A percentile compares a stretch with the other conserved stretches of the same genome.
phyloP scores from a whole-genome alignment of 805 yeast species.

The Wickerhamomyces alni region DNA sequence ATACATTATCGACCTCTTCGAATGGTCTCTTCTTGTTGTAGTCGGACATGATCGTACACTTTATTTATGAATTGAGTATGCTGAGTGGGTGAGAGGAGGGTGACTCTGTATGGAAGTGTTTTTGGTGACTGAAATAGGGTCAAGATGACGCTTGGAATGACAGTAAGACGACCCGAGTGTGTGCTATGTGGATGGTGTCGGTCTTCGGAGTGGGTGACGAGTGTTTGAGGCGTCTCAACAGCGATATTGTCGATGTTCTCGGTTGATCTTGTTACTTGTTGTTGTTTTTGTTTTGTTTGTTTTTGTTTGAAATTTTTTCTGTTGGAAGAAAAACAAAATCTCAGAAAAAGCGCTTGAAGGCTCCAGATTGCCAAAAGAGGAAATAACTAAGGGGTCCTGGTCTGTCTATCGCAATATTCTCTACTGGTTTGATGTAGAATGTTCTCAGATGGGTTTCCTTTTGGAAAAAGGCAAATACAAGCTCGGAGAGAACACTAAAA shows the following conservation, averaged over 20 bases:
- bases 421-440: no score
- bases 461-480: neutral
- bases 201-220: no score
- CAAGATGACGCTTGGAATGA: no score
- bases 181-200: no score
- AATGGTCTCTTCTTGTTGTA: conserved; percentile 13
- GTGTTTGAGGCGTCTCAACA: neutral
- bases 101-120: no score
- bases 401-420: no score
- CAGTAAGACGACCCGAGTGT: no score
- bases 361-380: neutral
- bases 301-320: neutral
- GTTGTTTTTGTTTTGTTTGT: neutral
- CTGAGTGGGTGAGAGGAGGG: neutral
- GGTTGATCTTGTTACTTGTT: neutral
- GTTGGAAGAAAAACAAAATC: neutral
- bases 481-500: neutral
- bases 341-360: neutral
- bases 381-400: no score
- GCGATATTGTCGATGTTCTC: neutral
- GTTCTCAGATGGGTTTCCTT: no score
- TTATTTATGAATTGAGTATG: neutral
- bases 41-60: conserved; percentile 2
- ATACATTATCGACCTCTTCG: conserved; percentile 11
- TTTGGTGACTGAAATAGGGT: no score